Conservation (phyloP, 2,329 filamentous ascomycete species). For the Macrophomina tecta region DNA sequence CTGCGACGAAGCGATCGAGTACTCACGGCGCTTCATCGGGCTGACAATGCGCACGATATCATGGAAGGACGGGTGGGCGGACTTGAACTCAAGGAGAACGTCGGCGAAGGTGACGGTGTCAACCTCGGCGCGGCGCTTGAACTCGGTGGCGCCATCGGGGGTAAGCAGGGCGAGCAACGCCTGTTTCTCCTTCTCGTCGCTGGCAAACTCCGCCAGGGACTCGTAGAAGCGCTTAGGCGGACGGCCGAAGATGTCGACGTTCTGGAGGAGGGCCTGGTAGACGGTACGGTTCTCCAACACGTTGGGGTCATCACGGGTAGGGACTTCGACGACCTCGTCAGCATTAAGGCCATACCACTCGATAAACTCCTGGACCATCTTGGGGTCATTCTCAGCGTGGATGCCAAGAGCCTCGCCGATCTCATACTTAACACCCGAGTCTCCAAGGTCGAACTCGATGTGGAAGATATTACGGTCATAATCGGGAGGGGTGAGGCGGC, state of each 20-base stretch:
- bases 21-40: conserved; percentile 95
- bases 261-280: conserved; percentile 88
- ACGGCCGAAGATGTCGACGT: conserved; percentile 94
- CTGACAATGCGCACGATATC: conserved; percentile 86
- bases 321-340: conserved; percentile 87
- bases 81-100: conserved; percentile 85
- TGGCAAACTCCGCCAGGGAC: conserved; percentile 82
- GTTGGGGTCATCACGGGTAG: conserved; percentile 76
- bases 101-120: conserved; percentile 93
- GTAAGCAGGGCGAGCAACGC: conserved; percentile 78
- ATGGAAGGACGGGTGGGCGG: conserved; percentile 85
- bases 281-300: conserved; percentile 87
- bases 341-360: conserved; percentile 84
- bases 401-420: conserved; percentile 97
- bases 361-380: conserved; percentile 84
- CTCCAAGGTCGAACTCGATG: conserved; percentile 95
- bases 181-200: conserved; percentile 80
- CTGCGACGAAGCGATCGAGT: conserved; percentile 98
- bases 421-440: conserved; percentile 91
- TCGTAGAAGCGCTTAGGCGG: conserved; percentile 99
- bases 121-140: conserved; percentile 89
- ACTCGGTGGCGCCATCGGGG: conserved; percentile 81
- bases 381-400: conserved; percentile 89
- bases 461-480: conserved; percentile 99
- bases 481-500: conserved; percentile 81